phyloP scores from a whole-genome alignment of 73 alveolate genomes.

The Paramecium sonneborni region DNA sequence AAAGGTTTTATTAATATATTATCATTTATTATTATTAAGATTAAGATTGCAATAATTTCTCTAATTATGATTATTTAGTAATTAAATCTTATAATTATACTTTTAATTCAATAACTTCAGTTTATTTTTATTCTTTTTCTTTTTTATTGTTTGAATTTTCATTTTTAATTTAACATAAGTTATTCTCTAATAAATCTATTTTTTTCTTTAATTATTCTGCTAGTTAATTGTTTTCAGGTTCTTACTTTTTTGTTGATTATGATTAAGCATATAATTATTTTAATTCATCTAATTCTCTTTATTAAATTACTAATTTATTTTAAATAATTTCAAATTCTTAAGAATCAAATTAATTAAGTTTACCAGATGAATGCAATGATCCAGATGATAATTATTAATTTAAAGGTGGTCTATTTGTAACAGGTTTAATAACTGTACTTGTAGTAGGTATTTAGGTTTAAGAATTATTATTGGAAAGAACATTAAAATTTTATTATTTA shows the following conservation, averaged over 20 bases:
- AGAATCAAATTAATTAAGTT: slow-evolving; percentile 3
- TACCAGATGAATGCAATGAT: not conserved
- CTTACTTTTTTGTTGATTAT: not conserved
- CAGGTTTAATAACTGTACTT: not conserved
- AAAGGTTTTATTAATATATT: not conserved
- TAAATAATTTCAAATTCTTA: not conserved
- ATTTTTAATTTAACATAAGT: not conserved
- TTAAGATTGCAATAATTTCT: not conserved
- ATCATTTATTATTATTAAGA: slow-evolving; percentile 31
- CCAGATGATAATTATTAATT: not conserved
- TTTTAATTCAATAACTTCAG: slow-evolving; percentile 35
- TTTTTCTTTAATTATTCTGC: not conserved
- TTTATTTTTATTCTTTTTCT: slow-evolving; percentile 28
- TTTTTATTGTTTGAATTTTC: not conserved
- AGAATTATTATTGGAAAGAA: not conserved
- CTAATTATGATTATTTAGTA: not conserved
- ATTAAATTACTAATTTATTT: not conserved
- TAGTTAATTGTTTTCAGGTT: not conserved
- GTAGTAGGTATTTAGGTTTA: not conserved
- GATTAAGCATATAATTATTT: not conserved
- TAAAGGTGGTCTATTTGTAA: not conserved
- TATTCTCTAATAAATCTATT: slow-evolving; percentile 11
- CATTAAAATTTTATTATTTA: not conserved
- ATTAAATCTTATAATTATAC: not conserved
- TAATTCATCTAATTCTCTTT: slow-evolving; percentile 30